Evolutionary conservation across 164 flowering plant genomes (phyloP).

Genomic region (Magnolia sinica): DNA sequence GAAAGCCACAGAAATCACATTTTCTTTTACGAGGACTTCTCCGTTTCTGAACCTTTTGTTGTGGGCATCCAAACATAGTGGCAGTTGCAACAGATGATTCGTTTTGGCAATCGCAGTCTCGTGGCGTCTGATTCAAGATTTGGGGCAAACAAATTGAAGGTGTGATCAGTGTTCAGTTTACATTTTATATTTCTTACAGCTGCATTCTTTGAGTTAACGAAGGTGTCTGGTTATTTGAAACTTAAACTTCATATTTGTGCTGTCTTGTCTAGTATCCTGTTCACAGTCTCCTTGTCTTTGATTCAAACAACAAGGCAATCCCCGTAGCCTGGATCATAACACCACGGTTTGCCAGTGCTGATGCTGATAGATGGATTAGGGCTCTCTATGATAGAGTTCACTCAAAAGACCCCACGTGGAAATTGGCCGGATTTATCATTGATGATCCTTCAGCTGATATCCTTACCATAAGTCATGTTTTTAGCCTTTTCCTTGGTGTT

Average conservation of each 20-base stretch:
- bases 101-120: constrained; percentile 76
- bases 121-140: constrained; percentile 83
- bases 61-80: constrained; percentile 95
- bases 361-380: constrained; percentile 80
- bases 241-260: constrained; percentile 23
- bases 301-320: constrained; percentile 83
- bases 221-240: constrained; percentile 5
- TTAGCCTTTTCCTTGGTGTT: constrained; percentile 6
- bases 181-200: background rate
- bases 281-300: constrained; percentile 87
- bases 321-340: constrained; percentile 96
- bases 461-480: constrained; percentile 54
- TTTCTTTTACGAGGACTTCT: constrained; percentile 82
- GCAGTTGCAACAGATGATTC: constrained; percentile 99
- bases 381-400: constrained; percentile 80
- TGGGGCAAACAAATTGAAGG: constrained; percentile 90
- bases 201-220: constrained; percentile 6
- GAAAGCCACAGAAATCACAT: constrained; percentile 66
- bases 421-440: constrained; percentile 78
- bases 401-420: constrained; percentile 88
- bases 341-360: constrained; percentile 52
- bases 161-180: constrained; percentile 27
- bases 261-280: constrained; percentile 58
- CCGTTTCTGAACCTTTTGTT: constrained; percentile 68
- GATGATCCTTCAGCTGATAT: constrained; percentile 79